phyloP scores from a whole-genome alignment of 2,329 filamentous ascomycete genomes.

The Raffaelea albimanens region DNA sequence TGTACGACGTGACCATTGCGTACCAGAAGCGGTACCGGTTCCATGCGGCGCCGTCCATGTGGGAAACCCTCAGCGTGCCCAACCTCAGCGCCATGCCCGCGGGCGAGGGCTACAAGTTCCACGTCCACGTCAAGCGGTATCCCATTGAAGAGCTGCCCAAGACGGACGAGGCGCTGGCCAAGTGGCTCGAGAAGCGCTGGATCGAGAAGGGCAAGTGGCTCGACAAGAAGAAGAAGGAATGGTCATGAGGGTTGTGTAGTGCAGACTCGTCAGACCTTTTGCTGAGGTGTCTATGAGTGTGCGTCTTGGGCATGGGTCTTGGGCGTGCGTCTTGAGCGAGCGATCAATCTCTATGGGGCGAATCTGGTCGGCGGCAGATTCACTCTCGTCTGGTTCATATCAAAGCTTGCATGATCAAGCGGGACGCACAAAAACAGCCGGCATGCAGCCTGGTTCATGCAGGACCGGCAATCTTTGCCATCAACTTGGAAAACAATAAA shows the following conservation, averaged over 20 bases:
- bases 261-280: too few relatives aligned
- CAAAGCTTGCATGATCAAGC: too few relatives aligned
- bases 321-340: too few relatives aligned
- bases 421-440: too few relatives aligned
- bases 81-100: slow-evolving; percentile 18
- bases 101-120: slow-evolving; percentile 33
- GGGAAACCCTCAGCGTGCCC: slow-evolving; percentile 37
- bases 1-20: slow-evolving; percentile 47
- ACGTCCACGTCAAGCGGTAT: slow-evolving; percentile 40
- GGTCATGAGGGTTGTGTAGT: slow-evolving; percentile 16
- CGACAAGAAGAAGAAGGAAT: slow-evolving; percentile 32
- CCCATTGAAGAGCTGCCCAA: slow-evolving; percentile 36
- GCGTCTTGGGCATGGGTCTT: too few relatives aligned
- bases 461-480: too few relatives aligned
- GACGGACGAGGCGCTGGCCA: slow-evolving; percentile 36
- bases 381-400: too few relatives aligned
- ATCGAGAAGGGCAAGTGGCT: slow-evolving; percentile 43
- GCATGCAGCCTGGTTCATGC: too few relatives aligned
- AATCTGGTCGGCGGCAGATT: too few relatives aligned
- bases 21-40: slow-evolving; percentile 32
- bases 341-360: too few relatives aligned
- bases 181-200: slow-evolving; percentile 44
- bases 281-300: too few relatives aligned
- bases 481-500: too few relatives aligned
- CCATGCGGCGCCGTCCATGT: slow-evolving; percentile 39